Conservation (phyloP, 306 rosid species). For the Malus asiatica region DNA sequence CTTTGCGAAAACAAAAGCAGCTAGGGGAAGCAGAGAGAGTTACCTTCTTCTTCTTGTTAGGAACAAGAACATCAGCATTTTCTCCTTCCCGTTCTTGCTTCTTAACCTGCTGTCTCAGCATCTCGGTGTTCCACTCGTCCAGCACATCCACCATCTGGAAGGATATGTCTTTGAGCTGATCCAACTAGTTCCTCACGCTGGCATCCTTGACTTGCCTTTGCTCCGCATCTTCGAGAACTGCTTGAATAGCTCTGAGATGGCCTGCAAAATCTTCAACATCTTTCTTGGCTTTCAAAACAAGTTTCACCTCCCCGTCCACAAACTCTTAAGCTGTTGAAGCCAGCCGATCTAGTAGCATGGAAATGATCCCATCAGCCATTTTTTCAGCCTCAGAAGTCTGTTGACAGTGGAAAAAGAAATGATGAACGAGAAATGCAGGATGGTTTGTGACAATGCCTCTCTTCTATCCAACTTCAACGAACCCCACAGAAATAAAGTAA, state of each 20-base stretch:
- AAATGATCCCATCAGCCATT: too few relatives aligned
- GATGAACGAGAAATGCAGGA: neutral
- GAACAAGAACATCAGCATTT: neutral
- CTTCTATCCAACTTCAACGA: neutral
- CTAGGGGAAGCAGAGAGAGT: neutral
- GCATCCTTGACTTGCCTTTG: neutral
- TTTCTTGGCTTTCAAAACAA: neutral
- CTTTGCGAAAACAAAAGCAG: neutral
- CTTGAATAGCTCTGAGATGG: neutral
- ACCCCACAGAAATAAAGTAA: too few relatives aligned
- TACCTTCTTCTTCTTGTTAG: neutral
- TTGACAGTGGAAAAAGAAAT: too few relatives aligned
- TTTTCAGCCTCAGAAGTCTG: too few relatives aligned
- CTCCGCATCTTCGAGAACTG: neutral
- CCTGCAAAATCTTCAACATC: neutral
- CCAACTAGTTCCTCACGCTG: neutral
- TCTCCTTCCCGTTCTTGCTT: neutral
- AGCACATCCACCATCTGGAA: neutral
- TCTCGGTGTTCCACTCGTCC: slow-evolving; percentile 1
- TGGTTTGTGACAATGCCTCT: neutral
- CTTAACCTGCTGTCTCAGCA: neutral
- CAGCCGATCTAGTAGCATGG: too few relatives aligned
- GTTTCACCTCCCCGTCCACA: neutral
- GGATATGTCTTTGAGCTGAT: neutral
- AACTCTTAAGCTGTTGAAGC: neutral